Evolutionary conservation across 805 yeast species (phyloP), one percentile per base, ranked within the genome.

Genomic region (Yarrowia alimentaria): DNA sequence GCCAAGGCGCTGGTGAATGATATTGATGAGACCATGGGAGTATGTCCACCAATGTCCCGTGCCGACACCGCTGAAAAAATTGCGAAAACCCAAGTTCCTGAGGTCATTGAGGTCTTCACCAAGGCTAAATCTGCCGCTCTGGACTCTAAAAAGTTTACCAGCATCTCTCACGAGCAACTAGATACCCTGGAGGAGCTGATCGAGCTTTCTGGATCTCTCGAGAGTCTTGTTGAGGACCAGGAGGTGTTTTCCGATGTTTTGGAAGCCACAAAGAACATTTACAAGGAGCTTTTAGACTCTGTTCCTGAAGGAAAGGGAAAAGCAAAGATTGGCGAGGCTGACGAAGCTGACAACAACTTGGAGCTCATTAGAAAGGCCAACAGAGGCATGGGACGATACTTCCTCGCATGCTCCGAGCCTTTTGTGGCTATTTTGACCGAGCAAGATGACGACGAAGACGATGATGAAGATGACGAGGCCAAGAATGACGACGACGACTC

Each of bases 111-210:
- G 9, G 61, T 62, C 6, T 81, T 79, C 63, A 76, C 71, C 33
- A 51, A 57, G 5, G 81, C 77, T 2, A 73, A 73, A 38, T 58
- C 4, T 51, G 20, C 51, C 13, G 35, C 40, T 3, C n/a, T n/a
- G n/a, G n/a, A n/a, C n/a, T n/a, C n/a, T n/a, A n/a, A n/a, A n/a
- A n/a, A n/a, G n/a, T n/a, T n/a, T n/a, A 19, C 47, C 18, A 24
- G 53, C 6, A 35, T 29, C 32, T 26, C 49, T 22, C 25, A 50
- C 4, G 35, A 22, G 17, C 58, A 53, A 33, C 24, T 56, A 22
- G 56, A 57, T 79, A 77, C 55, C 78, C 79, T 84, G 55, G 90
- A 88, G 20, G 69, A 72, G 33, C 75, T 73, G 32, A 67, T 69
- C 16, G 63, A 76, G 40, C 70, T 75, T 19, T 76, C 72, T 22